Evolutionary conservation across 495 filamentous ascomycete species (phyloP), one percentile per base, ranked within the genome.

Genomic region (Emericellopsis terricola): DNA sequence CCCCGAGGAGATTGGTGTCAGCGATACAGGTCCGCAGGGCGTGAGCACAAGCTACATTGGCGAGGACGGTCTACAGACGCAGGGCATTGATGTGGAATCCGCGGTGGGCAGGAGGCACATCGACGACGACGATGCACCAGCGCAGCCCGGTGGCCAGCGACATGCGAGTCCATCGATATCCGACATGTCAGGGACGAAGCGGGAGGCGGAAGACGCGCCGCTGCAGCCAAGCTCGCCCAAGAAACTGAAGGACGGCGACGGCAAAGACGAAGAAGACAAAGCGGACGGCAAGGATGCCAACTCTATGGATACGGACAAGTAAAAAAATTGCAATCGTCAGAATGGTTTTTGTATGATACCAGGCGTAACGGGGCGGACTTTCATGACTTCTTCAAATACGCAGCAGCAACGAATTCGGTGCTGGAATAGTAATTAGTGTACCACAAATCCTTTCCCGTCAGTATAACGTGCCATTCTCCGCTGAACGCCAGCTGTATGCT

Each of bases 1-100:
- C 0, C 87, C 89, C 0, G 69, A 77, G 8, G 65, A 80, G 38
- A 73, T 97, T 16, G 86, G 85, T 0, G 70, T 82, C 17, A 78
- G 84, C 45, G 89, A 97, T 47, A 73, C 79, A 48, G 89, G 89
- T 1, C 71, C 82, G 13, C 87, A 94, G 50, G 55, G 40, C 36
- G 51, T 52, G 0, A 53, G 43, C 0, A 33, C 38, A 2, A 42
- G 45, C 8, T 40, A 39, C 14, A 38, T 37, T 31, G 43, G 43
- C 10, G 39, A 48, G 20, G 47, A 40, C 33, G 38, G 49, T 6
- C 31, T 57, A 15, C 50, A 53, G 24, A 59, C 61, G 48, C 55
- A 59, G 19, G 64, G 59, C 1, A 66, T 71, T 34, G 59, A 71
- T 38, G 48, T 68, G 15, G 64, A 66, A 34, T 64, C 62, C 6